Evolutionary conservation across 2,329 filamentous ascomycete genomes (phyloP), one percentile per base, ranked within the genome.

Genomic region (Cylindrodendrum hubeiense): DNA sequence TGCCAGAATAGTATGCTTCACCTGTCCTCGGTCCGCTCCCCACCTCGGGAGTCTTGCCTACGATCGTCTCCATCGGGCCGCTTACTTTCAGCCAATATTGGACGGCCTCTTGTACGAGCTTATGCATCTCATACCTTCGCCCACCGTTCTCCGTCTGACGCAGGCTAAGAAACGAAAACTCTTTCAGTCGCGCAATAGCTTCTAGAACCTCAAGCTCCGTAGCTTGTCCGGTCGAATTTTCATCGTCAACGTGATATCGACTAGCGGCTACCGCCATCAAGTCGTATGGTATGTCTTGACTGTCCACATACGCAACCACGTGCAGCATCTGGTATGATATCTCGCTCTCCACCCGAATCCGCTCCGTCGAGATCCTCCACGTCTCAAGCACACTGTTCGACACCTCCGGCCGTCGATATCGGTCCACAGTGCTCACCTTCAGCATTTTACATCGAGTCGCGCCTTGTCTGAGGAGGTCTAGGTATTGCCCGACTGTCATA

Each of bases 341-440:
- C 34, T 73, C 22, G 62, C 69, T 77, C 39, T 78, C 76, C 46
- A 69, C 53, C 17, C 52, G 64, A 17, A 81, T 70, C 15, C 65
- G 73, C 19, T 74, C 68, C 47, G 80, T 76, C 3, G 77, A 80
- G 39, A 78, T 75, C 4, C 50, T 56, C 78, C 74, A 81, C 2
- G 77, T 80, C 44, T 75, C 55, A 46, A 80, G 65, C 3, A 80
- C 62, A 49, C 75, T 80, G 55, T 80, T 81, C 0, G 75, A 68
- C 12, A 76, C 70, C 2, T 70, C 62, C 0, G 51, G 63, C 24
- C 72, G 13, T 61, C 78, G 73, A 63, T 79, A 68, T 7, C 70
- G 68, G 63, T 80, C 75, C 30, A 64, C 69, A 2, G 71, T 69
- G 2, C 54, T 55, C 39, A 56, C 67, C 34, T 68, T 68, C 1